Evolutionary conservation across 495 filamentous ascomycete species (phyloP).

Genomic region (Neurospora intermedia): DNA sequence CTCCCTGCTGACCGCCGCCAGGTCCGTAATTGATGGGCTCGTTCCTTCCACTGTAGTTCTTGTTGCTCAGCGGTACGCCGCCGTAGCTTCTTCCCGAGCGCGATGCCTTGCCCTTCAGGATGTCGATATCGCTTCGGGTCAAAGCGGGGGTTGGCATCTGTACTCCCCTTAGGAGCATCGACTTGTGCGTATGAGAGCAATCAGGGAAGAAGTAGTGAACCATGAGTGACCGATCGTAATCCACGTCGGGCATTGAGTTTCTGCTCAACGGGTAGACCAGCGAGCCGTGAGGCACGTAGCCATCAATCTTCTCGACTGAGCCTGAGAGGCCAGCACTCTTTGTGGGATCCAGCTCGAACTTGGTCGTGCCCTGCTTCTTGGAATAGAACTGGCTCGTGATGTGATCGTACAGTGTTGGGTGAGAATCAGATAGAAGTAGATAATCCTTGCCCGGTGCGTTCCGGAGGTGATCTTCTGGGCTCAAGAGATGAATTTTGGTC

Average conservation of each 20-base stretch:
- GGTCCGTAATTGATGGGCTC: slow-evolving; percentile 33
- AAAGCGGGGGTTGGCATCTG: slow-evolving; percentile 59
- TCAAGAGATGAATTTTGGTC: slow-evolving; percentile 69
- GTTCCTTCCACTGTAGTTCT: slow-evolving; percentile 22
- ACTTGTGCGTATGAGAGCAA: slow-evolving; percentile 67
- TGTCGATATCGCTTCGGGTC: slow-evolving; percentile 60
- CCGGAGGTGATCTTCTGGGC: slow-evolving; percentile 62
- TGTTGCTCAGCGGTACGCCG: slow-evolving; percentile 26
- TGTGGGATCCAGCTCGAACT: slow-evolving; percentile 59
- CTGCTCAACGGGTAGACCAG: slow-evolving; percentile 49
- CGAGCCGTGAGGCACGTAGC: slow-evolving; percentile 63
- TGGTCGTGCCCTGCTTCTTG: slow-evolving; percentile 59
- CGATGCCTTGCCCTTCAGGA: slow-evolving; percentile 48
- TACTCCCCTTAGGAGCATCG: slow-evolving; percentile 82
- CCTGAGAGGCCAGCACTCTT: slow-evolving; percentile 71
- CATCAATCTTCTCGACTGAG: slow-evolving; percentile 67
- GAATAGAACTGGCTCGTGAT: slow-evolving; percentile 78
- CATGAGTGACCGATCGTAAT: slow-evolving; percentile 77
- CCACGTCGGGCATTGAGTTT: slow-evolving; percentile 60
- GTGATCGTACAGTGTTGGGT: slow-evolving; percentile 67
- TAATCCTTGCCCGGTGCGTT: slow-evolving; percentile 76
- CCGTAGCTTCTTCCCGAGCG: slow-evolving; percentile 46
- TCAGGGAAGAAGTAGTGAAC: slow-evolving; percentile 77
- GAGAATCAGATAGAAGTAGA: slow-evolving; percentile 70
- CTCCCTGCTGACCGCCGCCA: slow-evolving; percentile 15